Conservation (phyloP, 2,329 filamentous ascomycete genomes). For the Rhynchosporium graminicola region DNA sequence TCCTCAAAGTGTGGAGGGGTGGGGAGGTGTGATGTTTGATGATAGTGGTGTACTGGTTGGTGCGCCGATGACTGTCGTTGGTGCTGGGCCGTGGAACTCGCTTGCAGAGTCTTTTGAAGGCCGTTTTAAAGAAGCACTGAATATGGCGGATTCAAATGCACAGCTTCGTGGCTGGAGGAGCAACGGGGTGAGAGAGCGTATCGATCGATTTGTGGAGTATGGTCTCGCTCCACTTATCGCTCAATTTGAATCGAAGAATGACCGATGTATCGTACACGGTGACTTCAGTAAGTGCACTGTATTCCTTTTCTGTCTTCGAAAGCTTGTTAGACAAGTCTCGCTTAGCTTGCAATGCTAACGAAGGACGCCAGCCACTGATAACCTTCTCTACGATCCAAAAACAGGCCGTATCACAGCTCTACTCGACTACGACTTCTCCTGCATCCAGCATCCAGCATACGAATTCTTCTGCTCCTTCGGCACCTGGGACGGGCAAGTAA, state of each 20-base stretch:
- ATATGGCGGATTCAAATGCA: neutral
- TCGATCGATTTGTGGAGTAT: neutral
- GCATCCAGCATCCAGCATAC: neutral
- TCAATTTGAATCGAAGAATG: neutral
- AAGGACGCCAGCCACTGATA: neutral
- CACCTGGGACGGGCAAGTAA: neutral
- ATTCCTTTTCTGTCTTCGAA: neutral
- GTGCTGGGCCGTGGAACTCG: neutral
- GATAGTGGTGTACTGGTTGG: neutral
- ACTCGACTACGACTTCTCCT: neutral
- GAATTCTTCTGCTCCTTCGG: neutral
- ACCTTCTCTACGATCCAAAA: neutral
- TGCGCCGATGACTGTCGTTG: neutral
- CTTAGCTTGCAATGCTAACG: too few relatives aligned
- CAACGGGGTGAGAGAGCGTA: neutral
- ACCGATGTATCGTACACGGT: neutral
- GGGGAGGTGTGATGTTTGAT: neutral
- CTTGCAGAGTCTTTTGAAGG: neutral
- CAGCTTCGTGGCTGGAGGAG: neutral
- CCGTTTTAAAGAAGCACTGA: neutral
- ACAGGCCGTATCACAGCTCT: neutral
- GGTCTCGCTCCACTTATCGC: neutral
- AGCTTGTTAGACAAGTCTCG: too few relatives aligned
- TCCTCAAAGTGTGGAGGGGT: neutral
- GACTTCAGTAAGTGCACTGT: neutral